Base-by-base conservation (phyloP, 768 basidiomycete species). In the Suillus subaureus region DNA sequence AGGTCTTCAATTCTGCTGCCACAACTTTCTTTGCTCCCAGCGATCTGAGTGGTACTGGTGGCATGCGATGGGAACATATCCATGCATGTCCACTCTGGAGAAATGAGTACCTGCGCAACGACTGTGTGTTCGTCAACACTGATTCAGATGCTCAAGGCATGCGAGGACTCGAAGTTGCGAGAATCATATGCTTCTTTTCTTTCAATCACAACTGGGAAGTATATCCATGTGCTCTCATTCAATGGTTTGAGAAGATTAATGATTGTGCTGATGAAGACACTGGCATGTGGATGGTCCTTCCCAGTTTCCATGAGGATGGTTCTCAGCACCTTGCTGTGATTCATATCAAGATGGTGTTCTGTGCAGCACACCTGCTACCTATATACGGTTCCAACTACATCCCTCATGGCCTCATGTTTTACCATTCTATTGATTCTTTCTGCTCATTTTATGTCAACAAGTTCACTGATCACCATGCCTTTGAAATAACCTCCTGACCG, bases 61-160 rank as follows among this genome's bases (percentile, higher is more conserved):
- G 47, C 47, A 71, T 70, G 73, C 66, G 52, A 28, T 64, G 63
- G 2, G 69, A 75, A 58, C 63, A 65, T n/a, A 73, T 73, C 28
- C 63, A 63, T 21, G 57, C 70, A 28, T 68, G 62, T 23, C 70
- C 71, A n/a, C 65, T 64, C 12, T 74, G 72, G 71, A 31, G 64
- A 8, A 61, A 56, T 2, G 37, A 45, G 43, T 52, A 49, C 47
- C n/a, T 23, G 1, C 13, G 13, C 13, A 49, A 49, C 6, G 47
- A 49, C 6, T 49, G 55, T 18, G 26, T 58, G 12, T 70, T 69
- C 52, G 43, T 69, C 5, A 66, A 68, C 21, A 68, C 55, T 26
- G 66, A 66, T 40, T 28, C 35, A 3, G 49, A 49, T 4, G 11
- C 35, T 28, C 21, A n/a, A 21, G 70, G 71, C 3, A 69, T 72